These are phyloP conservation scores for Oidiodendron maius DNA, from an alignment of 495 filamentous ascomycete genomes.

Conservation along the genomic window DNA sequence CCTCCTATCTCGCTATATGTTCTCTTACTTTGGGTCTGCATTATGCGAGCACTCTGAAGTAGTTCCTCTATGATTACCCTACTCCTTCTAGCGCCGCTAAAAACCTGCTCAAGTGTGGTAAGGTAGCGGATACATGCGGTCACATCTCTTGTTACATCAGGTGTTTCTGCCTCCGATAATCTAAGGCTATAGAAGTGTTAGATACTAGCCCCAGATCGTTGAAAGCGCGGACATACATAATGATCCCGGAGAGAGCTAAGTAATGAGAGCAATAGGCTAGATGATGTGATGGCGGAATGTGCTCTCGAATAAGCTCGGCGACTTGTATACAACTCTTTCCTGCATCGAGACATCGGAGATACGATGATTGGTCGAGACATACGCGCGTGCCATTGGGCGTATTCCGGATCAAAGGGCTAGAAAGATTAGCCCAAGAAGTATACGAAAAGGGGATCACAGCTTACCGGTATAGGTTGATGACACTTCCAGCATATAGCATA, in stretches of 20 bases:
- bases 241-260: constrained; percentile 1
- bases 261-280: neutral
- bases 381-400: too few species aligned
- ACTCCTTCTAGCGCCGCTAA: neutral
- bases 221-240: too few species aligned
- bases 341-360: neutral
- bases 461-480: constrained; percentile 2
- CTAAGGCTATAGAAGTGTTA: neutral
- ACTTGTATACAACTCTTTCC: constrained; percentile 1
- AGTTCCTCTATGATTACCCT: constrained; percentile 1
- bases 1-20: too few species aligned
- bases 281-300: neutral
- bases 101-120: neutral
- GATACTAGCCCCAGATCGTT: neutral
- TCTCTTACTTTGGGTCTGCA: too few species aligned
- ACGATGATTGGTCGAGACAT: neutral
- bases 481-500: neutral
- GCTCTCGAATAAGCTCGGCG: constrained; percentile 1
- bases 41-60: too few species aligned
- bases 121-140: neutral
- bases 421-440: neutral
- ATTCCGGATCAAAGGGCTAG: constrained; percentile 1
- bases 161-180: neutral
- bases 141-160: neutral
- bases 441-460: neutral